Evolutionary conservation across 1,284 basidiomycete genomes (phyloP), one percentile per base, ranked within the genome.

Genomic region (Tylopilus sp.): DNA sequence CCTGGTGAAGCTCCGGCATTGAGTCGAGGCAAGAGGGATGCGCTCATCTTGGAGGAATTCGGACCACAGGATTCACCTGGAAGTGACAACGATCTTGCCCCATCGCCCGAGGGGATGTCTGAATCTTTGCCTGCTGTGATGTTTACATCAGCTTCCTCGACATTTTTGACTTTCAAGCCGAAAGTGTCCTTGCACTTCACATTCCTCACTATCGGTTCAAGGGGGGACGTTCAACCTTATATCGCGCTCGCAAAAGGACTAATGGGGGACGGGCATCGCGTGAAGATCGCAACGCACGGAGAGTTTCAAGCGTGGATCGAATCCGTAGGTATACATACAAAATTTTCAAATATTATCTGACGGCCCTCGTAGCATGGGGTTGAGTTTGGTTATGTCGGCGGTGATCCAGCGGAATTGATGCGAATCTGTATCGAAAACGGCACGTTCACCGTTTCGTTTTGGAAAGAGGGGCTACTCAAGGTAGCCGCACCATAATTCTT

Each of bases 231-330:
- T 9, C 92, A 95, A 67, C 91, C 91, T 17, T 94, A 97, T 65
- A 97, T 99, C 59, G 87, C 95, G 1, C 77, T 99, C 10, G 91
- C 90, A 31, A 94, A 95, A 66, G 93, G 93, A 0, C 72, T 99
- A 15, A 87, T 92, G 71, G 83, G 84, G 2, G 92, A 98, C 63
- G 93, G 93, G 0, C 94, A 96, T 66, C 77, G 72, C 28, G 85
- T 83, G 50, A 81, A 83, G 54, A 95, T 96, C 54, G 93, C 92
- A 4, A 94, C 92, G 6, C 95, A 98, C 60, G 87, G 83, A 42
- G 95, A 99, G 70, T 99, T 95, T 71, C 82, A 84, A 67, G 83
- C 87, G 36, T 99, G 96, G 96, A 85, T 99, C 54, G 91, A 94
- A 73, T 85, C 91, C 36, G 91, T 93, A 60, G 70, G 89, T 75